Evolutionary conservation across 805 yeast species (phyloP), one percentile per base, ranked within the genome.

Genomic region (Wickerhamiella nectarea): DNA sequence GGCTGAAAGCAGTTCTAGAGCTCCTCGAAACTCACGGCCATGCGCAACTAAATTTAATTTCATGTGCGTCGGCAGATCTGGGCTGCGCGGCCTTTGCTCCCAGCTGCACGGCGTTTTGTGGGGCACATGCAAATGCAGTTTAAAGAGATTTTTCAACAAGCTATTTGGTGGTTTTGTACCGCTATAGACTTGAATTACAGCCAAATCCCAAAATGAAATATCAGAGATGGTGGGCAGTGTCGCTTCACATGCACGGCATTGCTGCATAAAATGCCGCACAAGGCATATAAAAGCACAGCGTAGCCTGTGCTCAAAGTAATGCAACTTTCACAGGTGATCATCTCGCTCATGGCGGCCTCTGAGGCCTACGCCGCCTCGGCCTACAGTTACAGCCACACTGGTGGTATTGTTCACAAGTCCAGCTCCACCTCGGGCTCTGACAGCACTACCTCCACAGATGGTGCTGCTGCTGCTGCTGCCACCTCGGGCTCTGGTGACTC

Each of bases 401-500:
- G 31, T 28, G 31, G 31, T 28, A 28, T 28, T 7, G 7, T 28
- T 12, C 31, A 10, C 14, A n/a, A 11, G 15, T 28, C 31, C 3
- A 11, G n/a, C 29, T 5, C 29, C n/a, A 10, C 31, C 15, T 12
- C 14, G 31, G 31, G 31, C 14, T 7, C 28, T 19, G 34, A 8
- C 41, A 20, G 18, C 14, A 26, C 7, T 35, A 15, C 25, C 12
- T 24, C 24, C 8, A 21, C 38, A n/a, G 21, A 33, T 19, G 37
- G 14, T 34, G 44, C 36, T 11, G 36, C 41, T 22, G 36, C 15
- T 31, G 45, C 26, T 10, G 34, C 31, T 4, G 29, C 5, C 7
- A 17, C 24, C 5, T 36, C 45, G 18, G 40, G 21, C 24, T 25
- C 31, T 36, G 44, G 25, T 29, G 41, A n/a, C 24, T 18, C 37